Conservation (phyloP, 441 rosid genomes). For the Brassica balearica region DNA sequence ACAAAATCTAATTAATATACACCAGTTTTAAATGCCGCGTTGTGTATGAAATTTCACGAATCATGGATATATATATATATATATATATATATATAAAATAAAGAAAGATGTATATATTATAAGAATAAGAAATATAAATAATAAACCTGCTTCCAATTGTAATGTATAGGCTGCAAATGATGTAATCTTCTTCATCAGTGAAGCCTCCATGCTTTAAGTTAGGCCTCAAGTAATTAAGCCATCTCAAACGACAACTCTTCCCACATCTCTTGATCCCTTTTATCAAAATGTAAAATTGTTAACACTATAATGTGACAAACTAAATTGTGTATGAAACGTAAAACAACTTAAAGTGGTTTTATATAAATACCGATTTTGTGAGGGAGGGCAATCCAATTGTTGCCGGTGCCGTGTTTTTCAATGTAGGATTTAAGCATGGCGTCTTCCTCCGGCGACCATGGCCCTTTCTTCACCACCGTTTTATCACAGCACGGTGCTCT, state of each 20-base stretch:
- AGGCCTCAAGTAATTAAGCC: slow-evolving; percentile 94
- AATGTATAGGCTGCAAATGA: slow-evolving; percentile 84
- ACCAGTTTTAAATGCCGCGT: neutral
- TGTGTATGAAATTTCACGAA: neutral
- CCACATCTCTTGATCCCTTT: slow-evolving; percentile 96
- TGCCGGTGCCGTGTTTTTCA: slow-evolving; percentile 66
- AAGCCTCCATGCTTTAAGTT: slow-evolving; percentile 94
- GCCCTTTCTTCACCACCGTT: slow-evolving; percentile 71
- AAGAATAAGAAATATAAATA: neutral
- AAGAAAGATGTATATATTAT: neutral
- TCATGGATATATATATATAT: neutral
- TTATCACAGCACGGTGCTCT: slow-evolving; percentile 85
- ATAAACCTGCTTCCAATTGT: slow-evolving; percentile 89
- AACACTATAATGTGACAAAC: slow-evolving; percentile 7
- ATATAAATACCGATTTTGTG: slow-evolving; percentile 58
- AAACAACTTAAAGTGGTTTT: neutral
- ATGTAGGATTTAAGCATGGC: slow-evolving; percentile 65
- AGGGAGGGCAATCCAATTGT: slow-evolving; percentile 77
- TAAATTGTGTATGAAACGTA: neutral
- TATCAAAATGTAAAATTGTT: slow-evolving; percentile 7
- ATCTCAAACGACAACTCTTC: slow-evolving; percentile 91
- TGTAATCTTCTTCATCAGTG: slow-evolving; percentile 91
- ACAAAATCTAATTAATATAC: neutral
- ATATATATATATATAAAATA: neutral
- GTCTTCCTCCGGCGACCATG: slow-evolving; percentile 83